Conservation (phyloP, 2,329 filamentous ascomycete genomes). For the Stagonosporopsis chrysanthemi region DNA sequence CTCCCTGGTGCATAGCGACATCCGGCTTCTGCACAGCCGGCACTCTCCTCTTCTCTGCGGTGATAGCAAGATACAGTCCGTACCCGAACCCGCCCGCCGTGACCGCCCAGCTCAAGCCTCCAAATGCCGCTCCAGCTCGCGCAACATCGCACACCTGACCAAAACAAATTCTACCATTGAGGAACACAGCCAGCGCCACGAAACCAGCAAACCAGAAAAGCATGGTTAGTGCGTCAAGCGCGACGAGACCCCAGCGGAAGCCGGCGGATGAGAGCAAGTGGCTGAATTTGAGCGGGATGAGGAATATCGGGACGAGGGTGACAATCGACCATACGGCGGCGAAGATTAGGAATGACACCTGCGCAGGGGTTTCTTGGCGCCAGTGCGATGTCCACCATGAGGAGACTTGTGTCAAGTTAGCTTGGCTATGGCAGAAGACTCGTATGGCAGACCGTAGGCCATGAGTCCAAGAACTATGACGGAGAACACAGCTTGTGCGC, state of each 20-base stretch:
- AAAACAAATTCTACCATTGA: constrained; percentile 65
- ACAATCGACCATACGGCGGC: constrained; percentile 75
- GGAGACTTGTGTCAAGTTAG: constrained; percentile 59
- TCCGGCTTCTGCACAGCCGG: constrained; percentile 29
- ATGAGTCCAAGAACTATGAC: constrained; percentile 79
- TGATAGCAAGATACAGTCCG: constrained; percentile 44
- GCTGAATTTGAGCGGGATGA: constrained; percentile 68
- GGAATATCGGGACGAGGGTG: constrained; percentile 70
- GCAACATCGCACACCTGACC: constrained; percentile 64
- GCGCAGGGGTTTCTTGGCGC: constrained; percentile 60
- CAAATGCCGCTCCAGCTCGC: constrained; percentile 71
- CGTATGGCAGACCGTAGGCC: constrained; percentile 67
- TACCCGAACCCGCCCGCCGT: constrained; percentile 53
- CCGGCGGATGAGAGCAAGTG: constrained; percentile 55
- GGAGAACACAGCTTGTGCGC: constrained; percentile 71
- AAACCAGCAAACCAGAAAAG: constrained; percentile 92
- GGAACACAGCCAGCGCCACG: constrained; percentile 74
- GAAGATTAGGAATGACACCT: constrained; percentile 82
- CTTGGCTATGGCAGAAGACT: background rate
- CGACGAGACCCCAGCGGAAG: constrained; percentile 67
- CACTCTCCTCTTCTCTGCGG: constrained; percentile 21
- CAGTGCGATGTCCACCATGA: constrained; percentile 62
- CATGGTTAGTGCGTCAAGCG: constrained; percentile 74
- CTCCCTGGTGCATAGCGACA: constrained; percentile 53
- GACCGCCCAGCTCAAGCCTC: constrained; percentile 67